These are phyloP conservation scores for Citrus inodora DNA, from an alignment of 345 rosid genomes.

Conservation along the genomic window DNA sequence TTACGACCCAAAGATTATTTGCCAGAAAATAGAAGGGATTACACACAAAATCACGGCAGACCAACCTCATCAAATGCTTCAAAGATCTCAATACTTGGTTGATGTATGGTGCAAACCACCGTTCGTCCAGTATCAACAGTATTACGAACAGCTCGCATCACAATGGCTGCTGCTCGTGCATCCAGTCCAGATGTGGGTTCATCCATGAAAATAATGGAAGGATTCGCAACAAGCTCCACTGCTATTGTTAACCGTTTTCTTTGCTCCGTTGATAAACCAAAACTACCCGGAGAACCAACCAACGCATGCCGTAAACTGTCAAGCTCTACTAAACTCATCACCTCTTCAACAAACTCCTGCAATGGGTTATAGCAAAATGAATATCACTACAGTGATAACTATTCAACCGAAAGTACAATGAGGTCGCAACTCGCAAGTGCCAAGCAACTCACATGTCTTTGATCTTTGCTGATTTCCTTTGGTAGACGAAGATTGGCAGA, in stretches of 20 bases:
- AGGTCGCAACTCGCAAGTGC: not conserved
- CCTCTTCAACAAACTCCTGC: slow-evolving; percentile 5
- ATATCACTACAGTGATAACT: too few species aligned
- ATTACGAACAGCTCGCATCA: not conserved
- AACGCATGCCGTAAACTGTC: not conserved
- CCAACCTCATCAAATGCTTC: slow-evolving; percentile 15
- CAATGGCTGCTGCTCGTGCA: slow-evolving; percentile 6
- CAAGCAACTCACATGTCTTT: not conserved
- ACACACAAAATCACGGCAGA: not conserved
- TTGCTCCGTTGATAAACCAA: slow-evolving; percentile 10
- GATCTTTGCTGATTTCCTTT: not conserved
- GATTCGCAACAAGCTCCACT: slow-evolving; percentile 10
- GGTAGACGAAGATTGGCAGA: not conserved
- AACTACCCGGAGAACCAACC: not conserved
- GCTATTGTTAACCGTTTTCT: not conserved
- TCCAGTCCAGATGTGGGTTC: not conserved
- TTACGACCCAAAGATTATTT: not conserved
- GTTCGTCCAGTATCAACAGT: slow-evolving; percentile 3
- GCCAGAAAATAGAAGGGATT: slow-evolving; percentile 1
- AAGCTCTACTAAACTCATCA: not conserved
- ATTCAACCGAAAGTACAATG: not conserved
- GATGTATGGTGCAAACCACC: slow-evolving; percentile 7
- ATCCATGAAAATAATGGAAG: slow-evolving; percentile 4
- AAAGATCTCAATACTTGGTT: slow-evolving; percentile 7
- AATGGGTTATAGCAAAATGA: not conserved